These are phyloP conservation scores for Candida adriatica DNA, from an alignment of 805 yeast species.

Conservation along the genomic window DNA sequence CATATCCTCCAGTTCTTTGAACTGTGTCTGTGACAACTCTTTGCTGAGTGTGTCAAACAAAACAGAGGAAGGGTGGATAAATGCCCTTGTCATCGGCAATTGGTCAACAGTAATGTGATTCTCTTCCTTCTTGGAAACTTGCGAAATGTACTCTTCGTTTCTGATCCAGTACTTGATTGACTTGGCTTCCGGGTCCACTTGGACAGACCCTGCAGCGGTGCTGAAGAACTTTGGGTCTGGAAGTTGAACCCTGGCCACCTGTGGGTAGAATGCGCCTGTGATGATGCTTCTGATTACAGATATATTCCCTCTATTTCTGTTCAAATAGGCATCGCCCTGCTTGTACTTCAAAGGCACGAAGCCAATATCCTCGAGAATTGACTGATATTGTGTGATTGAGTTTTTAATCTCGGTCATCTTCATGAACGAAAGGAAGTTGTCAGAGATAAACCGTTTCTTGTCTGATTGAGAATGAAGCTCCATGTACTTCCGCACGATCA, in stretches of 20 bases:
- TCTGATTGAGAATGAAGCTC: conserved; percentile 19
- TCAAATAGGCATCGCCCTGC: conserved; percentile 29
- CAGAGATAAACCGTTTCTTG: conserved; percentile 41
- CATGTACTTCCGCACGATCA: conserved; percentile 51
- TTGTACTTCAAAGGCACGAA: conserved; percentile 55
- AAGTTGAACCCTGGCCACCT: conserved; percentile 68
- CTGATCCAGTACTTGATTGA: conserved; percentile 67
- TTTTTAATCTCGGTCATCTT: conserved; percentile 67
- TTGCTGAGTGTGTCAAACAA: conserved; percentile 45
- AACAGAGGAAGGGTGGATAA: conserved; percentile 81
- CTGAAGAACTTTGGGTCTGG: conserved; percentile 76
- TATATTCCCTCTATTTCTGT: conserved; percentile 44
- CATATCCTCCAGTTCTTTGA: conserved; percentile 18
- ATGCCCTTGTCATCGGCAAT: conserved; percentile 63
- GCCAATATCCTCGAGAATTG: conserved; percentile 71
- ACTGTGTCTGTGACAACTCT: conserved; percentile 20
- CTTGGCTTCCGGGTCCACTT: conserved; percentile 77
- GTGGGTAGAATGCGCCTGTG: conserved; percentile 80
- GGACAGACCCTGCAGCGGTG: conserved; percentile 72
- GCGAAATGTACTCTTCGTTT: conserved; percentile 42
- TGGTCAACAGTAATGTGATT: conserved; percentile 17
- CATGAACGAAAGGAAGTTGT: conserved; percentile 54
- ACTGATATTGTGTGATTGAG: conserved; percentile 60
- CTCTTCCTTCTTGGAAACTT: conserved; percentile 7
- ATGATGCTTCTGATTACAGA: conserved; percentile 58